These are phyloP conservation scores for Kuraishia floccosa DNA, from an alignment of 805 yeast species.

Conservation along the genomic window DNA sequence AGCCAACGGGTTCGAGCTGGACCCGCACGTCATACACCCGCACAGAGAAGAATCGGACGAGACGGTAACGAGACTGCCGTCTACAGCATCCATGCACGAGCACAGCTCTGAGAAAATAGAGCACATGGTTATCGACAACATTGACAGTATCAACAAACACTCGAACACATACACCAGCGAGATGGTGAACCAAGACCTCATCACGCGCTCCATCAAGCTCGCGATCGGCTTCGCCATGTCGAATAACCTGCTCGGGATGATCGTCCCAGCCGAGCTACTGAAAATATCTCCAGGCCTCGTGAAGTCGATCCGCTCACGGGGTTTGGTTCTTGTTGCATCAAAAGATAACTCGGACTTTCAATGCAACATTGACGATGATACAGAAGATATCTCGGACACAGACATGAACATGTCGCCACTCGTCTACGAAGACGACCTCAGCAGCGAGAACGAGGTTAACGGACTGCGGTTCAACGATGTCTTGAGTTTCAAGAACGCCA, in stretches of 20 bases:
- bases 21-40: slow-evolving; percentile 2
- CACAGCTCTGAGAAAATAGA: too few species aligned
- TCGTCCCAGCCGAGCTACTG: slow-evolving; percentile 62
- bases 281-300: slow-evolving; percentile 65
- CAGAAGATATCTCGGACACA: slow-evolving; percentile 3
- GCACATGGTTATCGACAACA: slow-evolving; percentile 19
- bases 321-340: slow-evolving; percentile 73
- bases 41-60: neutral
- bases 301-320: slow-evolving; percentile 66
- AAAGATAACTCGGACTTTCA: slow-evolving; percentile 15
- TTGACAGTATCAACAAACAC: slow-evolving; percentile 22
- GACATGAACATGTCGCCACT: slow-evolving; percentile 1
- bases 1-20: slow-evolving; percentile 26
- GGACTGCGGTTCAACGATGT: slow-evolving; percentile 57
- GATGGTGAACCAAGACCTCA: slow-evolving; percentile 24
- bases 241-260: slow-evolving; percentile 79
- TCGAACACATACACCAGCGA: slow-evolving; percentile 19
- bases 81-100: neutral
- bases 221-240: slow-evolving; percentile 71
- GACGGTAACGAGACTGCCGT: slow-evolving; percentile 2
- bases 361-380: slow-evolving; percentile 9
- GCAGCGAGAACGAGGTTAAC: slow-evolving; percentile 29
- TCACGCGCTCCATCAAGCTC: slow-evolving; percentile 64
- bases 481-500: slow-evolving; percentile 54
- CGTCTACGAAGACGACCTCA: slow-evolving; percentile 3